Conservation (phyloP, 345 rosid genomes). For the Raphanus raphanistrum region DNA sequence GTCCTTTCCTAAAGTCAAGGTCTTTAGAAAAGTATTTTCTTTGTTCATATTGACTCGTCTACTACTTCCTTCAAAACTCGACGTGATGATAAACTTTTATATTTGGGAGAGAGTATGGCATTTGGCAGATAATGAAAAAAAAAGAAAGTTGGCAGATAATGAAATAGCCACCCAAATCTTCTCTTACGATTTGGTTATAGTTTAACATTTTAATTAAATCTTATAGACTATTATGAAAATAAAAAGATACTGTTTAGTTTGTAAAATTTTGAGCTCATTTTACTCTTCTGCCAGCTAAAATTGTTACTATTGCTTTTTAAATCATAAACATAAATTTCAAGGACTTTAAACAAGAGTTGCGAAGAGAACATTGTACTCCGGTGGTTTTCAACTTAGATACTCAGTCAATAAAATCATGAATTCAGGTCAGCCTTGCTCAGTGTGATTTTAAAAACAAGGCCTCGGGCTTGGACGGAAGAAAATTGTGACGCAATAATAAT, state of each 20-base stretch:
- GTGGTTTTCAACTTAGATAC: background rate
- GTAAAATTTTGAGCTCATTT: background rate
- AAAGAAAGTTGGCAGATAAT: background rate
- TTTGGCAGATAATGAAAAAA: background rate
- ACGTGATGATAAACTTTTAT: slow-evolving; percentile 1
- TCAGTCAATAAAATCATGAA: background rate
- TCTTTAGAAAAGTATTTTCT: background rate
- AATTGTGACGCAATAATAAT: background rate
- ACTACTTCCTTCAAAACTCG: background rate
- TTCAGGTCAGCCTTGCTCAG: background rate
- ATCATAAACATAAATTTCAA: background rate
- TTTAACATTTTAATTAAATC: background rate
- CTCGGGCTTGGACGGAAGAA: background rate
- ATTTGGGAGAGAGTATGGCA: background rate
- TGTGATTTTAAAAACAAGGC: background rate
- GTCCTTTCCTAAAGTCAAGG: slow-evolving; percentile 8
- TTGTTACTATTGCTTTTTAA: background rate
- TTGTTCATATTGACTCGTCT: background rate
- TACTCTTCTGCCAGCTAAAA: background rate
- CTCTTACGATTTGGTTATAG: background rate
- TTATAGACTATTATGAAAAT: background rate
- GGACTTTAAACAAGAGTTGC: background rate
- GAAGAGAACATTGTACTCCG: background rate
- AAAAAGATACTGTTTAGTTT: background rate
- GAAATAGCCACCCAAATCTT: background rate